A percentile compares a stretch with the other conserved stretches of the same genome.
These are phyloP conservation scores for Cystobasidium ongulense DNA, from an alignment of 768 basidiomycete genomes.

Conservation along the genomic window DNA sequence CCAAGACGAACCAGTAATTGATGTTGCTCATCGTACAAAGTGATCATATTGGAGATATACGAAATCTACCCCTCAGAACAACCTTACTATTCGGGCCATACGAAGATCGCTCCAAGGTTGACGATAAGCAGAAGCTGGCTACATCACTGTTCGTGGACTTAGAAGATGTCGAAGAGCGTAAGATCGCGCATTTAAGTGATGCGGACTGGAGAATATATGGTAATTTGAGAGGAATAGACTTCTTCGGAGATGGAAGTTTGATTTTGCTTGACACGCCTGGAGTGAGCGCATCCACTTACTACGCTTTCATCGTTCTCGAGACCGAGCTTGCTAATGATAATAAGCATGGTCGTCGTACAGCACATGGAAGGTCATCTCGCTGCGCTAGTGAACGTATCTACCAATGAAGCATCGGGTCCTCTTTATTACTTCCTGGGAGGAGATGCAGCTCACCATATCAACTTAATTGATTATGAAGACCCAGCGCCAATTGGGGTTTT, in stretches of 20 bases:
- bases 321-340: background rate
- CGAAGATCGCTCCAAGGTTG: background rate
- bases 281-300: background rate
- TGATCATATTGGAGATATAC: conserved; percentile 8
- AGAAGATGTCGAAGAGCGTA: background rate
- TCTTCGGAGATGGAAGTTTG: conserved; percentile 13
- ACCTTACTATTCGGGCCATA: background rate
- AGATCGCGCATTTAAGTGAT: background rate
- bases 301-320: background rate
- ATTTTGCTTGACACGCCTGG: conserved; percentile 16
- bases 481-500: conserved; percentile 16
- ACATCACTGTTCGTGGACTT: background rate
- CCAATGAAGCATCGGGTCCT: background rate
- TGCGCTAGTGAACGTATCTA: background rate
- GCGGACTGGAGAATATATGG: background rate
- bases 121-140: background rate
- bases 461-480: background rate
- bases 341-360: background rate
- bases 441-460: conserved; percentile 23
- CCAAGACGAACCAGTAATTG: background rate
- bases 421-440: conserved; percentile 17
- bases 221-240: background rate
- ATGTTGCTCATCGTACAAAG: background rate
- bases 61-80: background rate
- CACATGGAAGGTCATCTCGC: conserved; percentile 3